These are phyloP conservation scores for Boletus smithii DNA, from an alignment of 1,284 basidiomycete species.

Conservation along the genomic window DNA sequence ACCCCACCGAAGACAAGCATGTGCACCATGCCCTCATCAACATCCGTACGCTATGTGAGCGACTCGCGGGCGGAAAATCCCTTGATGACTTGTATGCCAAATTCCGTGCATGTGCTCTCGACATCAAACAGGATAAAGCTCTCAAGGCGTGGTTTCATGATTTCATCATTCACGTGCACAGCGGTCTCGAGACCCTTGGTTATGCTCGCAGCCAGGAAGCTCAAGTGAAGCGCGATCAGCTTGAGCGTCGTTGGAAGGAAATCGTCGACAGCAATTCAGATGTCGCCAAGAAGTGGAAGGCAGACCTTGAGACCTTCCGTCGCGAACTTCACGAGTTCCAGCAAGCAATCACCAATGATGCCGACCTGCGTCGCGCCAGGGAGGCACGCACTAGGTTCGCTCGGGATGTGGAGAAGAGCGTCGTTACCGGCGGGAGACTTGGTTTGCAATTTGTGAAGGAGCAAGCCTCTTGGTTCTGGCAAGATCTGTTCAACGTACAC, in stretches of 20 bases:
- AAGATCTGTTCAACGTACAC: constrained; percentile 66
- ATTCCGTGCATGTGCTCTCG: constrained; percentile 40
- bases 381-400: constrained; percentile 48
- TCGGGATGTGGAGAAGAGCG: constrained; percentile 44
- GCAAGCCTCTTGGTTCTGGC: constrained; percentile 67
- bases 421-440: constrained; percentile 33
- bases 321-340: constrained; percentile 43
- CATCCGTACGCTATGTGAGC: constrained; percentile 47
- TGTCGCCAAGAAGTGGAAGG: constrained; percentile 48
- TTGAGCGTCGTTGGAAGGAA: constrained; percentile 48
- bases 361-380: constrained; percentile 44
- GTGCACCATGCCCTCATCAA: constrained; percentile 46
- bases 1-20: constrained; percentile 56
- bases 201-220: constrained; percentile 52
- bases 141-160: constrained; percentile 50
- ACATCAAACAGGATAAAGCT: constrained; percentile 46
- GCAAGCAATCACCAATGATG: constrained; percentile 44
- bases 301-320: constrained; percentile 44
- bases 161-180: constrained; percentile 44
- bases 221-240: constrained; percentile 38
- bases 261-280: constrained; percentile 44
- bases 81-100: constrained; percentile 43
- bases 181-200: constrained; percentile 46
- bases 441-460: constrained; percentile 52
- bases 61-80: constrained; percentile 44